Evolutionary conservation across 2,329 filamentous ascomycete species (phyloP).

Genomic region (Berkeleyomyces basicola): DNA sequence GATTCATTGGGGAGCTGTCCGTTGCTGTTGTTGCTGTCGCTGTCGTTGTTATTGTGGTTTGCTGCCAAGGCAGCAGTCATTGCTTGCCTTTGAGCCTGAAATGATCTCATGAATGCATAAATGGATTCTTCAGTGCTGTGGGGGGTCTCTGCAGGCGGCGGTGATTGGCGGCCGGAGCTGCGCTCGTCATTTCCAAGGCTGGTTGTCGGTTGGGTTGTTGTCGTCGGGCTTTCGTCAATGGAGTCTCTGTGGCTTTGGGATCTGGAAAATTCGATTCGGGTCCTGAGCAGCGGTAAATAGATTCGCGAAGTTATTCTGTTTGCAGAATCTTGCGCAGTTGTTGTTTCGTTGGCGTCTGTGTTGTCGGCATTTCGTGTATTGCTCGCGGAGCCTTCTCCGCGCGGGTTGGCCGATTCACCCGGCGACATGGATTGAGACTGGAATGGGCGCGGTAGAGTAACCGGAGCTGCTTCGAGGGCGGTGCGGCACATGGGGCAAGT

Average conservation of each 20-base stretch:
- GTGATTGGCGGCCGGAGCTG: neutral
- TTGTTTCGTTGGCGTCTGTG: neutral
- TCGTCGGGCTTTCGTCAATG: neutral
- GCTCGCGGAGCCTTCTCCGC: neutral
- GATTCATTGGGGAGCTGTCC: neutral
- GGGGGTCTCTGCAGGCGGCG: neutral
- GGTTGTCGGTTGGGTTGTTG: neutral
- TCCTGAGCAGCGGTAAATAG: neutral
- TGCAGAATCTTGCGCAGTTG: neutral
- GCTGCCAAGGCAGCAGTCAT: neutral
- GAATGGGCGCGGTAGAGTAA: neutral
- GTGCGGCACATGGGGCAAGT: slow-evolving; percentile 74
- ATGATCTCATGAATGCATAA: neutral
- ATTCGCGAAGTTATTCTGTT: neutral
- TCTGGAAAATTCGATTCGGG: neutral
- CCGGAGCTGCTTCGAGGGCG: slow-evolving; percentile 27
- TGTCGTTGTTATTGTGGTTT: neutral
- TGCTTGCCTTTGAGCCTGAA: neutral
- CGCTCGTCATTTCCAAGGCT: neutral
- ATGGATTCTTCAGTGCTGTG: neutral
- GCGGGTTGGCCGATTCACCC: neutral
- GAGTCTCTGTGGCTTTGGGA: neutral
- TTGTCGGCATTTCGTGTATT: neutral
- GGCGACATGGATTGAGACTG: neutral
- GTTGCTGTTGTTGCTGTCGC: neutral